These are phyloP conservation scores for Talaromyces pinophilus DNA, from an alignment of 2,329 filamentous ascomycete species.

Conservation along the genomic window DNA sequence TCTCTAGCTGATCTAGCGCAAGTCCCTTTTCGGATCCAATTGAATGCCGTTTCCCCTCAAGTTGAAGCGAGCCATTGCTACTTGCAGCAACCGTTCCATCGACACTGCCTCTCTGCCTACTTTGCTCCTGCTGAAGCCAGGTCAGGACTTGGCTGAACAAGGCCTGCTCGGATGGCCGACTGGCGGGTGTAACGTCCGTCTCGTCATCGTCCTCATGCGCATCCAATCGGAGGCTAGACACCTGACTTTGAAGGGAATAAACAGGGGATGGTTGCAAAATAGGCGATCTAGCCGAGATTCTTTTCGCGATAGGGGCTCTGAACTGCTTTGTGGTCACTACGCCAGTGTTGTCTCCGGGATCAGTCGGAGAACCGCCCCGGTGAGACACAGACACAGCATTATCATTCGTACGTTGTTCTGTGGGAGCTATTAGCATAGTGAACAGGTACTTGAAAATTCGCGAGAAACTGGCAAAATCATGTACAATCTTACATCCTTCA, in stretches of 20 bases:
- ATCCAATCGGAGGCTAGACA: constrained; percentile 32
- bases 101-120: constrained; percentile 62
- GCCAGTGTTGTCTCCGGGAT: constrained; percentile 9
- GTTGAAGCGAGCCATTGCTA: constrained; percentile 33
- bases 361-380: constrained; percentile 4
- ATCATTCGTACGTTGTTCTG: constrained; percentile 14
- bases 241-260: constrained; percentile 34
- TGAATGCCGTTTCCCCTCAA: constrained; percentile 48
- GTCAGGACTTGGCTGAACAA: constrained; percentile 73
- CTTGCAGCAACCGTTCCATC: constrained; percentile 40
- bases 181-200: constrained; percentile 23
- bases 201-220: constrained; percentile 32
- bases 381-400: constrained; percentile 3
- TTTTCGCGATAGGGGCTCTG: constrained; percentile 32
- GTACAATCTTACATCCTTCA: constrained; percentile 17
- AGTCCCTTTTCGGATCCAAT: constrained; percentile 67
- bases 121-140: constrained; percentile 81
- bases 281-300: constrained; percentile 32
- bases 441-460: neutral
- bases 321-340: constrained; percentile 30
- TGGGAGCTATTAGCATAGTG: neutral
- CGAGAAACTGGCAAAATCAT: neutral
- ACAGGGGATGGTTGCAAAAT: constrained; percentile 24
- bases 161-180: constrained; percentile 30
- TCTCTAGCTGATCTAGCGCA: constrained; percentile 77